Evolutionary conservation across 257 asterid genomes (phyloP).

Genomic region (Handroanthus guayacan): DNA sequence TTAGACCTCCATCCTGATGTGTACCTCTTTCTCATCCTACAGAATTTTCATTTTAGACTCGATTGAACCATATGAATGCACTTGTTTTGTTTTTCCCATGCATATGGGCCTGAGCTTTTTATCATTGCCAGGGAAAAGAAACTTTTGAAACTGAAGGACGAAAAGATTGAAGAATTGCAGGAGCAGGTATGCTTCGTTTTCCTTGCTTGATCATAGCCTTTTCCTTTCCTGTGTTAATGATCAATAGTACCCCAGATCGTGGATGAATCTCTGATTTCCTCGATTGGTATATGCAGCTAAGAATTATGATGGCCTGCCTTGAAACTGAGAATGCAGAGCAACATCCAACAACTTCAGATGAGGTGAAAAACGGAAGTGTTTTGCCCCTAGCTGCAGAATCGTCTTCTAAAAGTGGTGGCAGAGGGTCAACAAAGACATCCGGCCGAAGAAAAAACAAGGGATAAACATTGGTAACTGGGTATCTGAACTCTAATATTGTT

Average conservation of each 20-base stretch:
- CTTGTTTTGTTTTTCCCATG: neutral
- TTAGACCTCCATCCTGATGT: slow-evolving; percentile 9
- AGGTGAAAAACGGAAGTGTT: slow-evolving; percentile 29
- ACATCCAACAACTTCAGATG: slow-evolving; percentile 40
- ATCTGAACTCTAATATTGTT: neutral
- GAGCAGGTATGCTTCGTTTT: slow-evolving; percentile 61
- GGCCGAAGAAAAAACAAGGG: slow-evolving; percentile 41
- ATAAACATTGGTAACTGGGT: neutral
- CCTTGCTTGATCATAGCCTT: slow-evolving; percentile 8
- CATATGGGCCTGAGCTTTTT: neutral
- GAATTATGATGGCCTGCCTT: slow-evolving; percentile 58
- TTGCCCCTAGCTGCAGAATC: slow-evolving; percentile 37
- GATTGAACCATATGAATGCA: neutral
- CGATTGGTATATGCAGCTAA: slow-evolving; percentile 55
- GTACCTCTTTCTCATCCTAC: neutral
- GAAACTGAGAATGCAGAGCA: slow-evolving; percentile 53
- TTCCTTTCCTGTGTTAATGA: neutral
- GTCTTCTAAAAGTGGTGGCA: slow-evolving; percentile 38
- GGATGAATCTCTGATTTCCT: slow-evolving; percentile 30
- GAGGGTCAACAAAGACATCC: slow-evolving; percentile 35
- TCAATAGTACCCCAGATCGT: neutral
- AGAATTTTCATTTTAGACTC: neutral
- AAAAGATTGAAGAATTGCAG: slow-evolving; percentile 75
- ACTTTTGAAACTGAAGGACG: slow-evolving; percentile 53
- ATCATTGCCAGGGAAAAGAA: slow-evolving; percentile 61